A percentile compares a stretch with the other conserved stretches of the same genome.
Evolutionary conservation across 805 yeast genomes (phyloP).

Genomic region (Pichia manshurica): DNA sequence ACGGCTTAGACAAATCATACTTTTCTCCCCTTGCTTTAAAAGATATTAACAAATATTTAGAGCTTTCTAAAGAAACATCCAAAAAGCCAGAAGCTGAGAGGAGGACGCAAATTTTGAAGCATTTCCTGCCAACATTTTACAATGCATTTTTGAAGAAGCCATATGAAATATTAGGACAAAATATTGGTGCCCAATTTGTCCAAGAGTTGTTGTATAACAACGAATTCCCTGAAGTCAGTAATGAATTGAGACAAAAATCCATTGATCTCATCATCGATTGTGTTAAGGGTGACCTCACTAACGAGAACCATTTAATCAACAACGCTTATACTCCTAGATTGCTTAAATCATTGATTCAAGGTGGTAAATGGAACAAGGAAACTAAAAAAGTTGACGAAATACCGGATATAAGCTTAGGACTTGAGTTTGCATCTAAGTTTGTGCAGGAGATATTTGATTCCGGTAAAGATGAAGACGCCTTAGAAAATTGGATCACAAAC

Average conservation of each 20-base stretch:
- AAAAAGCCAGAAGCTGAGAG: conserved; percentile 80
- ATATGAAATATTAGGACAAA: conserved; percentile 53
- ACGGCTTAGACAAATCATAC: conserved; percentile 75
- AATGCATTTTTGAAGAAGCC: conserved; percentile 46
- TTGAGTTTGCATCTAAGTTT: conserved; percentile 51
- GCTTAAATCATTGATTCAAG: conserved; percentile 71
- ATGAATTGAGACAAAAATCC: conserved; percentile 37
- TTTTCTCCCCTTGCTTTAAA: conserved; percentile 66
- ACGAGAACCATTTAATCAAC: conserved; percentile 61
- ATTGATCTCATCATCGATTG: conserved; percentile 51
- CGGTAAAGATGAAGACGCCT: conserved; percentile 45
- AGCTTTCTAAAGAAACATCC: conserved; percentile 60
- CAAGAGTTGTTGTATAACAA: conserved; percentile 63
- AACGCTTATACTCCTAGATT: conserved; percentile 72
- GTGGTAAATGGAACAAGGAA: conserved; percentile 75
- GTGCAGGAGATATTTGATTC: conserved; percentile 39
- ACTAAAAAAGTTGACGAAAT: conserved; percentile 44
- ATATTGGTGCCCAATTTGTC: conserved; percentile 78
- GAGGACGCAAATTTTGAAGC: conserved; percentile 59
- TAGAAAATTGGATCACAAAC: conserved; percentile 60
- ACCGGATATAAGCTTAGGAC: conserved; percentile 45
- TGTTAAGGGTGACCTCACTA: conserved; percentile 60
- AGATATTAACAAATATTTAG: conserved; percentile 55
- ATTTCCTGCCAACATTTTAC: conserved; percentile 62
- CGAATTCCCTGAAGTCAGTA: conserved; percentile 29